phyloP scores from a whole-genome alignment of 2,329 filamentous ascomycete species.

The Acephala macrosclerotiorum region DNA sequence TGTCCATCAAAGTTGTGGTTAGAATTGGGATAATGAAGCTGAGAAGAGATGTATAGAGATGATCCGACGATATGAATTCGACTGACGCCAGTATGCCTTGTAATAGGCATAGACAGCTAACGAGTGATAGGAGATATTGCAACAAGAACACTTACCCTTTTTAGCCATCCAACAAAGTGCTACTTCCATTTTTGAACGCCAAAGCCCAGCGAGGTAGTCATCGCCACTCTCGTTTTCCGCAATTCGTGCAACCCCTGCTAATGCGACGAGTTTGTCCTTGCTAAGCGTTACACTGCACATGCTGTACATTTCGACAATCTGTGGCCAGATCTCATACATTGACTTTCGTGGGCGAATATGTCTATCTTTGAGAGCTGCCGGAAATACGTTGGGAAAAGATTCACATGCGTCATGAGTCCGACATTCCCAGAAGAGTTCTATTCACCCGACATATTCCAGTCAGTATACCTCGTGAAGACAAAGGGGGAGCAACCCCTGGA shows the following conservation, averaged over 20 bases:
- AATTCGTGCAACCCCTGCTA: not conserved
- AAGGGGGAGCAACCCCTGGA: no score
- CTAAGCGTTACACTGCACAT: not conserved
- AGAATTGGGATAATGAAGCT: no score
- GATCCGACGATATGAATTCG: no score
- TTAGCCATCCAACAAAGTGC: not conserved
- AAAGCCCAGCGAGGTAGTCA: not conserved
- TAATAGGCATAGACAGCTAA: not conserved
- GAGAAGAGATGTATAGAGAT: no score
- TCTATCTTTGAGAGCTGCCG: not conserved
- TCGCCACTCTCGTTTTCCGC: not conserved
- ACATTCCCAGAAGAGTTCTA: slow-evolving; percentile 12
- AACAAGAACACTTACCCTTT: no score
- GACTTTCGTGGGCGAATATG: not conserved
- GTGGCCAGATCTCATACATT: not conserved
- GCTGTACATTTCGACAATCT: not conserved
- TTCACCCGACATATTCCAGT: no score
- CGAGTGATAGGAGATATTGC: no score
- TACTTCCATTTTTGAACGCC: not conserved
- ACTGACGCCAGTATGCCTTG: no score
- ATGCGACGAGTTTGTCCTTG: not conserved
- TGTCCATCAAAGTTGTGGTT: not conserved
- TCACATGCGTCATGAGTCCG: not conserved
- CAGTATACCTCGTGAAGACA: no score
- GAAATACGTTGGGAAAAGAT: not conserved